Evolutionary conservation across 1,284 basidiomycete genomes (phyloP).

Genomic region (Ceratobasidium sp.): DNA sequence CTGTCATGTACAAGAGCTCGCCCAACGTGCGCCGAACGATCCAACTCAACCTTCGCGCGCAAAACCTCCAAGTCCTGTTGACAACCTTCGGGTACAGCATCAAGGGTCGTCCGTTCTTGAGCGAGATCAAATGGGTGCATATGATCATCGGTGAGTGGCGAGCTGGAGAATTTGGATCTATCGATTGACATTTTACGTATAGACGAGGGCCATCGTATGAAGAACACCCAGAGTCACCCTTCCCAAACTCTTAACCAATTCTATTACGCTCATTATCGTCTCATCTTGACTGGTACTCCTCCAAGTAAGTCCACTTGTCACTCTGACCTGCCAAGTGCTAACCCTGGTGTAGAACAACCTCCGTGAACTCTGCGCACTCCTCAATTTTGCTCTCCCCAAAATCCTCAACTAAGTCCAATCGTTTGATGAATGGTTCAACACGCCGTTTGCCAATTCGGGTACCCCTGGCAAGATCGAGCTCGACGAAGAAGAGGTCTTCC

Average conservation of each 20-base stretch:
- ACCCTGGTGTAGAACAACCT: slow-evolving; percentile 73
- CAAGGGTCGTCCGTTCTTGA: slow-evolving; percentile 89
- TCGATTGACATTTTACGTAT: slow-evolving; percentile 44
- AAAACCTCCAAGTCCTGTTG: slow-evolving; percentile 91
- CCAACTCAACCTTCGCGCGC: slow-evolving; percentile 74
- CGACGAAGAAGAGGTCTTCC: slow-evolving; percentile 98
- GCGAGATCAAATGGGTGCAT: slow-evolving; percentile 95
- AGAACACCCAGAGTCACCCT: slow-evolving; percentile 97
- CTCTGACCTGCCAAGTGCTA: neutral
- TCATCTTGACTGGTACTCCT: slow-evolving; percentile 97
- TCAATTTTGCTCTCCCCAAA: slow-evolving; percentile 98
- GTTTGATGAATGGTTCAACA: slow-evolving; percentile 99
- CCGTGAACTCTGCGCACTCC: slow-evolving; percentile 95
- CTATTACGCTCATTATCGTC: slow-evolving; percentile 91
- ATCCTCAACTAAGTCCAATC: slow-evolving; percentile 99
- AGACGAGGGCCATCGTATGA: slow-evolving; percentile 99
- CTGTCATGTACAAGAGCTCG: slow-evolving; percentile 93
- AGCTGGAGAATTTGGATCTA: neutral
- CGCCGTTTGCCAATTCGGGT: slow-evolving; percentile 97
- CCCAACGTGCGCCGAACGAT: slow-evolving; percentile 77
- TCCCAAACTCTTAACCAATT: slow-evolving; percentile 90
- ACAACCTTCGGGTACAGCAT: slow-evolving; percentile 99
- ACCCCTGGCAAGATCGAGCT: slow-evolving; percentile 96
- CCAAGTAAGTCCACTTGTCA: slow-evolving; percentile 54
- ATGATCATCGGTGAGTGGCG: slow-evolving; percentile 85